Conservation (phyloP, 2,329 filamentous ascomycete species). For the Malbranchea zuffiana region DNA sequence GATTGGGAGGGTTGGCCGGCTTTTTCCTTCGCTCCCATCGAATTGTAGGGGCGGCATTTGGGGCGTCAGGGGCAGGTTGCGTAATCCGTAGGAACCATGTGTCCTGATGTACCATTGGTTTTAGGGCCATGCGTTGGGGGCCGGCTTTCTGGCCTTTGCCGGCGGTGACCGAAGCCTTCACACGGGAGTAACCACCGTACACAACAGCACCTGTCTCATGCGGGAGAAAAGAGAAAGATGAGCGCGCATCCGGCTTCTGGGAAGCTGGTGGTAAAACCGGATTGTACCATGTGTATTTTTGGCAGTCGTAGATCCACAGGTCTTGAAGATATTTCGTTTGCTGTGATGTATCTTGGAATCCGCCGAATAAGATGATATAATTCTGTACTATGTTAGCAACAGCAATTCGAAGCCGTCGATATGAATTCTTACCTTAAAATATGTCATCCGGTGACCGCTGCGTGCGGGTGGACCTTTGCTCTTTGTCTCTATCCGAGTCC, state of each 20-base stretch:
- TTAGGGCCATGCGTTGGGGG: slow-evolving; percentile 57
- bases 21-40: slow-evolving; percentile 91
- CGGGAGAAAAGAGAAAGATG: slow-evolving; percentile 82
- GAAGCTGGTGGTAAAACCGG: slow-evolving; percentile 65
- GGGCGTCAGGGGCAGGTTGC: slow-evolving; percentile 57
- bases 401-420: background rate
- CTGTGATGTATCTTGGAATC: slow-evolving; percentile 93
- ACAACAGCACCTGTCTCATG: slow-evolving; percentile 83
- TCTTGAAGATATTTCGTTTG: slow-evolving; percentile 90
- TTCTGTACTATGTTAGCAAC: slow-evolving; percentile 38
- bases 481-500: slow-evolving; percentile 74
- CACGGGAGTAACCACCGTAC: slow-evolving; percentile 85
- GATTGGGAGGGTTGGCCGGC: slow-evolving; percentile 77
- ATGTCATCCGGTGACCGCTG: slow-evolving; percentile 91
- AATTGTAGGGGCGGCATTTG: slow-evolving; percentile 57
- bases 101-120: slow-evolving; percentile 86
- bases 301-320: slow-evolving; percentile 89
- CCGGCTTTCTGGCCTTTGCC: slow-evolving; percentile 55
- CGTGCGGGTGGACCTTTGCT: slow-evolving; percentile 66
- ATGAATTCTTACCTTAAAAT: slow-evolving; percentile 55
- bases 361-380: slow-evolving; percentile 89
- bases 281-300: slow-evolving; percentile 73
- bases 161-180: slow-evolving; percentile 55
- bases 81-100: slow-evolving; percentile 83
- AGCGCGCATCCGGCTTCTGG: slow-evolving; percentile 79